A percentile compares a stretch with the other conserved stretches of the same genome.
phyloP scores from a whole-genome alignment of 257 asterid genomes.

The Ilex aquifolium region DNA sequence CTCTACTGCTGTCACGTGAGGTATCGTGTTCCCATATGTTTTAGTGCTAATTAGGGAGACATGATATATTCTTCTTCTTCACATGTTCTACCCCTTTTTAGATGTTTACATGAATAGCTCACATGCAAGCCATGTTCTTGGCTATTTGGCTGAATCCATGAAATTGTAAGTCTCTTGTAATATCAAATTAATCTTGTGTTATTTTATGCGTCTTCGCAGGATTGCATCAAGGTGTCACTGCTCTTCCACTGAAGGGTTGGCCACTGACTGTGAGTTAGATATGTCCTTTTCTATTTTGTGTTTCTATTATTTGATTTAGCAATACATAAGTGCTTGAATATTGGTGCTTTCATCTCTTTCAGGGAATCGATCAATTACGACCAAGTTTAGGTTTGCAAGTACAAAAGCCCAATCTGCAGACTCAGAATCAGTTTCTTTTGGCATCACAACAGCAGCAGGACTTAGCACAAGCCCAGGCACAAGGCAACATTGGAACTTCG shows the following conservation, averaged over 20 bases:
- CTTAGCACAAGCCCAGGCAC: constrained; percentile 91
- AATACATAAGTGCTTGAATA: constrained; percentile 11
- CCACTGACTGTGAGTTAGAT: constrained; percentile 81
- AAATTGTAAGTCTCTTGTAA: no score
- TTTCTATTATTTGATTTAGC: neutral
- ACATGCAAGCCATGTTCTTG: no score
- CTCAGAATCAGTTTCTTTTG: constrained; percentile 74
- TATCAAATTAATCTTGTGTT: no score
- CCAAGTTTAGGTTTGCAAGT: constrained; percentile 89
- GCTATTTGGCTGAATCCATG: no score
- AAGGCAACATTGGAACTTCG: constrained; percentile 76
- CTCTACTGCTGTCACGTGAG: no score
- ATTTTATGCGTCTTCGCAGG: constrained; percentile 39
- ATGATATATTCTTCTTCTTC: no score
- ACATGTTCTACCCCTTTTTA: no score
- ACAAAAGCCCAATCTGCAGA: constrained; percentile 76
- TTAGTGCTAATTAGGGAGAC: no score
- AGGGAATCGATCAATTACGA: constrained; percentile 96
- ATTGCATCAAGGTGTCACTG: constrained; percentile 80
- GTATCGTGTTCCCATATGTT: no score
- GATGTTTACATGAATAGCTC: no score
- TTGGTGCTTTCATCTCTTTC: constrained; percentile 18
- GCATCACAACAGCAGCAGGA: constrained; percentile 95
- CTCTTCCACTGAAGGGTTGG: constrained; percentile 99
- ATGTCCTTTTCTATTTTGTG: constrained; percentile 16